Evolutionary conservation across 2,329 filamentous ascomycete genomes (phyloP).

Genomic region (Penicillium sp.): DNA sequence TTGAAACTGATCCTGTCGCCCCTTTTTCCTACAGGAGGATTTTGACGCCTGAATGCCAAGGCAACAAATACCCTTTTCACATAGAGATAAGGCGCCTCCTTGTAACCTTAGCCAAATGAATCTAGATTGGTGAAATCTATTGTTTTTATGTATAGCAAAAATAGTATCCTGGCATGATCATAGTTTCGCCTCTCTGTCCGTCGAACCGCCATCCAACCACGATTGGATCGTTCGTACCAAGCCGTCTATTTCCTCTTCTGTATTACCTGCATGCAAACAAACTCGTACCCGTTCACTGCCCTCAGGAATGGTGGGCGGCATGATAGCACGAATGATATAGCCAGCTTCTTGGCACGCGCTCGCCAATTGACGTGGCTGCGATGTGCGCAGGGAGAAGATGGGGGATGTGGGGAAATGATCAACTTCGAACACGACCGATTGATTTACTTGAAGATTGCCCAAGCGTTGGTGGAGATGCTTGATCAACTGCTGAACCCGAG

Average conservation of each 20-base stretch:
- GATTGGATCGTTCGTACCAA: slow-evolving; percentile 56
- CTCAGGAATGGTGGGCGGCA: slow-evolving; percentile 69
- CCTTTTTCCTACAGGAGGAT: too few relatives aligned
- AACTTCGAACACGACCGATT: slow-evolving; percentile 44
- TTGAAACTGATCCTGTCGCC: too few relatives aligned
- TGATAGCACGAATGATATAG: slow-evolving; percentile 68
- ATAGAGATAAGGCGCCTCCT: too few relatives aligned
- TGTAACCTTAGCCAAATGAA: background rate
- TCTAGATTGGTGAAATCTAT: background rate
- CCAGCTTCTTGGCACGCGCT: slow-evolving; percentile 64
- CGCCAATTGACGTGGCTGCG: slow-evolving; percentile 64
- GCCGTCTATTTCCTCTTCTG: slow-evolving; percentile 60
- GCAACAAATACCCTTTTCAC: too few relatives aligned
- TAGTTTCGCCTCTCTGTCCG: slow-evolving; percentile 8
- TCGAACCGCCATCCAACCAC: slow-evolving; percentile 49
- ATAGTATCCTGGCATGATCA: slow-evolving; percentile 1
- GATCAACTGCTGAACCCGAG: slow-evolving; percentile 57
- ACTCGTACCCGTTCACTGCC: slow-evolving; percentile 70
- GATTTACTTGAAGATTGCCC: slow-evolving; percentile 39
- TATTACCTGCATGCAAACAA: slow-evolving; percentile 73
- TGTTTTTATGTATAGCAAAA: background rate
- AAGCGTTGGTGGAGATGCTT: slow-evolving; percentile 55
- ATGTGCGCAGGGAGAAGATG: slow-evolving; percentile 68
- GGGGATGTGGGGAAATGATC: slow-evolving; percentile 61
- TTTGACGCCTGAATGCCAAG: too few relatives aligned